Percentiles rank a stretch among this genome's conserved stretches.
Evolutionary conservation across 2,329 filamentous ascomycete species (phyloP).

Genomic region (Hypocreales sp.): DNA sequence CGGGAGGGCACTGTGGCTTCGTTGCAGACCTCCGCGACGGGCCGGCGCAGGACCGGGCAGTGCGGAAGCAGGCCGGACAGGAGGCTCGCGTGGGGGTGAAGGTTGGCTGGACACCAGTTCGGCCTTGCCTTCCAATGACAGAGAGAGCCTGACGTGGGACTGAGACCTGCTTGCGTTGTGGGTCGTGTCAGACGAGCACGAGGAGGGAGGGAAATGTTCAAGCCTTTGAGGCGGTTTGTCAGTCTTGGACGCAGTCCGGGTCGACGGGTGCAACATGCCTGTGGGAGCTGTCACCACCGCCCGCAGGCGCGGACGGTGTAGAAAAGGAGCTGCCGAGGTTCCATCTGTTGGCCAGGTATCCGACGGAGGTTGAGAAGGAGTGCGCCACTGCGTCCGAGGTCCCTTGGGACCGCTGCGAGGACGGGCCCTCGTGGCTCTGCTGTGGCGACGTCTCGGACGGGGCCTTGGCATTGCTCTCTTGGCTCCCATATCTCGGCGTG

Average conservation of each 20-base stretch:
- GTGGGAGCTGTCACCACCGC: conserved; percentile 25
- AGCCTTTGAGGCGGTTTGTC: conserved; percentile 18
- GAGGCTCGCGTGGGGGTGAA: conserved; percentile 43
- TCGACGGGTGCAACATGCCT: conserved; percentile 20
- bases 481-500: conserved; percentile 9
- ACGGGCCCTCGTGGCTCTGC: conserved; percentile 11
- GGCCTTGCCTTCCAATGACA: conserved; percentile 84
- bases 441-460: conserved; percentile 7
- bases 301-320: conserved; percentile 26
- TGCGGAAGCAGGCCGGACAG: conserved; percentile 29
- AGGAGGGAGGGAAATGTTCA: conserved; percentile 26
- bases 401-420: conserved; percentile 13
- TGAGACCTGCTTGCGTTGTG: conserved; percentile 20
- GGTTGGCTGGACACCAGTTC: conserved; percentile 59
- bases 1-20: conserved; percentile 55
- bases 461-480: conserved; percentile 1
- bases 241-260: not conserved
- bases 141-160: conserved; percentile 57
- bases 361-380: conserved; percentile 27
- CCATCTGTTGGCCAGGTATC: conserved; percentile 42
- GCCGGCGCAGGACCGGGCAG: conserved; percentile 30
- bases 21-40: conserved; percentile 40
- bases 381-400: conserved; percentile 16
- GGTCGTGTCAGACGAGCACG: conserved; percentile 25
- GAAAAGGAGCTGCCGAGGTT: conserved; percentile 36